Conservation (phyloP, 306 rosid species). For the Acacia confusa region DNA sequence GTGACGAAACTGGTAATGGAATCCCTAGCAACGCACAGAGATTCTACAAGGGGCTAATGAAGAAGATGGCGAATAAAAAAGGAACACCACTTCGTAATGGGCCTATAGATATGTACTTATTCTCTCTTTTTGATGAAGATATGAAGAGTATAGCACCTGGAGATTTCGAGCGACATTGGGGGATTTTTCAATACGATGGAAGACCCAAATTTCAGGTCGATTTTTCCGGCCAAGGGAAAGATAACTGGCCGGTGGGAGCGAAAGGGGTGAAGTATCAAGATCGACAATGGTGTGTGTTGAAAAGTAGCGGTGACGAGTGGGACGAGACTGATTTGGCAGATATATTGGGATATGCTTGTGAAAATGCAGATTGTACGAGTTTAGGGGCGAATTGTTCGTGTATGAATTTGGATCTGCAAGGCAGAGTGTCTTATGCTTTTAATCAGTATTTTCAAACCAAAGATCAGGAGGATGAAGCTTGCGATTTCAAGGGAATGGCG, state of each 20-base stretch:
- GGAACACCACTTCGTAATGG: slow-evolving; percentile 60
- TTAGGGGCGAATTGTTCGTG: slow-evolving; percentile 49
- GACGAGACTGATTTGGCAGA: not conserved
- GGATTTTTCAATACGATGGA: slow-evolving; percentile 65
- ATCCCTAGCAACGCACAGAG: slow-evolving; percentile 38
- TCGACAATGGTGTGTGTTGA: slow-evolving; percentile 54
- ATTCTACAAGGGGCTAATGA: slow-evolving; percentile 64
- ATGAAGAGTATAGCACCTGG: slow-evolving; percentile 65
- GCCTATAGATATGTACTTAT: slow-evolving; percentile 42
- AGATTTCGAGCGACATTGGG: slow-evolving; percentile 87
- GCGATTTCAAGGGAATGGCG: slow-evolving; percentile 49
- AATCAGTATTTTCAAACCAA: slow-evolving; percentile 63
- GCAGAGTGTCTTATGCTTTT: slow-evolving; percentile 58
- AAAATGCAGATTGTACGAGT: slow-evolving; percentile 56
- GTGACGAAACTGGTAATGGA: slow-evolving; percentile 29
- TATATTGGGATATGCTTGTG: slow-evolving; percentile 51
- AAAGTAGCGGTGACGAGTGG: not conserved
- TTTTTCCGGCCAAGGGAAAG: slow-evolving; percentile 47
- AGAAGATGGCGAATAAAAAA: slow-evolving; percentile 45
- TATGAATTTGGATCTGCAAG: slow-evolving; percentile 18
- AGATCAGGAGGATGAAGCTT: slow-evolving; percentile 63
- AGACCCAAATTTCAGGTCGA: slow-evolving; percentile 64
- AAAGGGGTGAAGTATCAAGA: slow-evolving; percentile 67
- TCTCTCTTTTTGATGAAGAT: slow-evolving; percentile 66
- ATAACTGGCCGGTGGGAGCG: slow-evolving; percentile 45